Conservation (phyloP, 2,329 filamentous ascomycete species). For the Ophiostoma montium region DNA sequence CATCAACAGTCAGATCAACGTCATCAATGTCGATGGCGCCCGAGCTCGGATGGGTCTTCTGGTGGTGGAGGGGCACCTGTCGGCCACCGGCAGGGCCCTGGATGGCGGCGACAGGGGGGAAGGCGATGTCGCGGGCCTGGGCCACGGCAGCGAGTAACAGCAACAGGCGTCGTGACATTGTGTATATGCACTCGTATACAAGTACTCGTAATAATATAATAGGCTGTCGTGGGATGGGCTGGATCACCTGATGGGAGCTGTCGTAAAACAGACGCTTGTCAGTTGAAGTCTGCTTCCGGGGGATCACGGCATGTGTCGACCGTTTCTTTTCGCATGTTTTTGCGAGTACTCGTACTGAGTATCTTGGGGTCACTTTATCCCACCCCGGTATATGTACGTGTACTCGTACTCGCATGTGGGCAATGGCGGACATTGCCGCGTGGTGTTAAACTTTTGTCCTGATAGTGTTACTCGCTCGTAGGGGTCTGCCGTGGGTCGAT, state of each 20-base stretch:
- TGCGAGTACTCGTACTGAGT: not conserved
- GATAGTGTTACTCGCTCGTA: no score
- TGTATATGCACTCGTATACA: no score
- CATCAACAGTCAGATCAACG: conserved; percentile 26
- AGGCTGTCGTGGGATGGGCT: not conserved
- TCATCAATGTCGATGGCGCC: conserved; percentile 14
- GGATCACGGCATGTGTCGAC: no score
- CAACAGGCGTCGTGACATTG: not conserved
- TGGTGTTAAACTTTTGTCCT: not conserved
- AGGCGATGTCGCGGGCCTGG: conserved; percentile 11
- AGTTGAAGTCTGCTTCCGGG: no score
- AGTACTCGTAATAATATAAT: no score
- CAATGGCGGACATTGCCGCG: not conserved
- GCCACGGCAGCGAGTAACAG: conserved; percentile 1
- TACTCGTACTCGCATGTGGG: no score
- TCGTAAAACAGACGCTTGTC: not conserved
- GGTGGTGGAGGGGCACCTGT: not conserved
- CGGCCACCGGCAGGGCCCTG: conserved; percentile 1
- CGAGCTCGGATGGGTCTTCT: conserved; percentile 10
- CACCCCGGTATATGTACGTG: not conserved
- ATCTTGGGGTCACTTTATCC: no score
- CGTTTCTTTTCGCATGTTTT: not conserved
- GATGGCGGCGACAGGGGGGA: conserved; percentile 9
- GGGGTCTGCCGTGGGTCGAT: no score
- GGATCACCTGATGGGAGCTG: not conserved